phyloP scores from a whole-genome alignment of 306 rosid species.

The Cucumis melo region DNA sequence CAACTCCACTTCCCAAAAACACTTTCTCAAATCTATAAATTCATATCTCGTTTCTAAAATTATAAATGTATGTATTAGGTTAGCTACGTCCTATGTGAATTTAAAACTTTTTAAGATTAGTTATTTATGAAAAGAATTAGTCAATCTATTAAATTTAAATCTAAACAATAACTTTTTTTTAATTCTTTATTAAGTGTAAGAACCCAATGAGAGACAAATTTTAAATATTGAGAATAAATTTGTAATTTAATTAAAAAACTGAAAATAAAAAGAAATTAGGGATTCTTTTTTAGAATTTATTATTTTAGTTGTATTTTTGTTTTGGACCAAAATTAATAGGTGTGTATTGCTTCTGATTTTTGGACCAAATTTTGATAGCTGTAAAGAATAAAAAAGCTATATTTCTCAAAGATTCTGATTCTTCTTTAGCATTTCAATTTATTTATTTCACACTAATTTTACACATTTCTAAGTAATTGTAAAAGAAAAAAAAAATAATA shows the following conservation, averaged over 20 bases:
- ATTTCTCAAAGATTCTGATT: not conserved
- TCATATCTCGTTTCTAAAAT: too few species aligned
- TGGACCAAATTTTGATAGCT: not conserved
- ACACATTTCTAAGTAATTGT: not conserved
- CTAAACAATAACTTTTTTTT: too few species aligned
- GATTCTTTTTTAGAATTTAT: not conserved
- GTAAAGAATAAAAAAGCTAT: constrained; percentile 1
- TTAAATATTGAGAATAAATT: too few species aligned
- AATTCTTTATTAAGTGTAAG: too few species aligned
- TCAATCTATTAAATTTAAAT: too few species aligned
- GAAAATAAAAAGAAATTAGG: not conserved
- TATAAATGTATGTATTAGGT: too few species aligned
- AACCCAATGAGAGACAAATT: not conserved
- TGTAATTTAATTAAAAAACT: not conserved
- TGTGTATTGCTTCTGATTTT: not conserved
- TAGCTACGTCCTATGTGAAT: too few species aligned
- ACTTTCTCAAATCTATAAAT: too few species aligned
- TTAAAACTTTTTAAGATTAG: too few species aligned
- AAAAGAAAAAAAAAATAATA: not conserved
- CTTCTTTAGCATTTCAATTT: not conserved
- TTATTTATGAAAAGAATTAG: too few species aligned
- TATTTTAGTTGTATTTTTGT: too few species aligned
- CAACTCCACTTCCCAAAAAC: too few species aligned
- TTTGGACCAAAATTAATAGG: not conserved
- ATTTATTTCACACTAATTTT: not conserved